A percentile compares a stretch with the other conserved stretches of the same genome.
Conservation (phyloP, 495 filamentous ascomycete species). For the Penicillium maclennaniae region DNA sequence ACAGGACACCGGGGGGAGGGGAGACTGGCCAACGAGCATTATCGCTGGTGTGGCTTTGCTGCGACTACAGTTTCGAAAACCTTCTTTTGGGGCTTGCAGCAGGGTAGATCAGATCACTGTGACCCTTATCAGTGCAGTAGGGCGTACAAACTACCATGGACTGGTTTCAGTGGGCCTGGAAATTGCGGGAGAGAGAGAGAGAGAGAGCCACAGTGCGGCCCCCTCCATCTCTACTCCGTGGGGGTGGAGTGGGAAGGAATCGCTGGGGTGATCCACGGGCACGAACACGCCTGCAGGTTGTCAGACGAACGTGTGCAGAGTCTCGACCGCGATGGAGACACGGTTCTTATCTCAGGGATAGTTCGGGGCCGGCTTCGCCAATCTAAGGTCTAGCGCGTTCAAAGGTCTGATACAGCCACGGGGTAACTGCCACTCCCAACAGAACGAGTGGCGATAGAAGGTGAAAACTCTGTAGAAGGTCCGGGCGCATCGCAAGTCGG, state of each 20-base stretch:
- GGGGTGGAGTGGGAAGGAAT: constrained; percentile 4
- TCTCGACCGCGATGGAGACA: constrained; percentile 15
- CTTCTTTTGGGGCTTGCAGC: constrained; percentile 18
- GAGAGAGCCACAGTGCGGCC: background rate
- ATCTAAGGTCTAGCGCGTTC: constrained; percentile 13
- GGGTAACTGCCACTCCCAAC: background rate
- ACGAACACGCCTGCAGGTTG: constrained; percentile 11
- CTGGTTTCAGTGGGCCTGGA: constrained; percentile 1
- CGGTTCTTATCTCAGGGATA: background rate
- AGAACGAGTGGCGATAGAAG: constrained; percentile 5
- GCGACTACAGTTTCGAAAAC: constrained; percentile 17
- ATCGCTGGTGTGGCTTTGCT: constrained; percentile 10
- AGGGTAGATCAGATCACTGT: constrained; percentile 3
- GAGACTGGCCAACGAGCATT: constrained; percentile 20
- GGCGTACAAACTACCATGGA: background rate
- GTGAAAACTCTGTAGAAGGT: constrained; percentile 13
- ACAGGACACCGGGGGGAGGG: constrained; percentile 9
- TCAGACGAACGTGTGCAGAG: constrained; percentile 12
- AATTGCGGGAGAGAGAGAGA: background rate
- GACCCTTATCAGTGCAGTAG: constrained; percentile 10
- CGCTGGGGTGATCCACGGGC: constrained; percentile 18
- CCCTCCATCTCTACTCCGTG: background rate
- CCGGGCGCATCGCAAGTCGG: background rate
- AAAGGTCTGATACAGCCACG: constrained; percentile 7
- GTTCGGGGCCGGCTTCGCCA: constrained; percentile 15